phyloP scores from a whole-genome alignment of 106 monocot species.

The Ottelia alismoides region DNA sequence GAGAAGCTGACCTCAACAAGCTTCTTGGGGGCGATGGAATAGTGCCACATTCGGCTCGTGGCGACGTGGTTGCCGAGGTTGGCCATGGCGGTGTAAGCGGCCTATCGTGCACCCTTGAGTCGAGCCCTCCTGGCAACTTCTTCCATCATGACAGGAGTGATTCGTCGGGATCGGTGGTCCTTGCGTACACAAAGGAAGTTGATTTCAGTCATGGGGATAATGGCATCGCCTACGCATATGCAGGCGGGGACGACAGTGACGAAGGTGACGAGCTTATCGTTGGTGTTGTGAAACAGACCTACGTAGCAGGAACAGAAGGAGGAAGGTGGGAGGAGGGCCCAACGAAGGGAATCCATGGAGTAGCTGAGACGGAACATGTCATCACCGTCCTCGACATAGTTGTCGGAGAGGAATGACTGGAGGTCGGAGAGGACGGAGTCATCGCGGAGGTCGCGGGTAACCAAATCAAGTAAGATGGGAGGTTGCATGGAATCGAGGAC shows the following conservation, averaged over 20 bases:
- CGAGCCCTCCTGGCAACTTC: constrained; percentile 13
- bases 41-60: constrained; percentile 10
- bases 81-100: constrained; percentile 13
- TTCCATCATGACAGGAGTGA: constrained; percentile 16
- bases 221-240: constrained; percentile 38
- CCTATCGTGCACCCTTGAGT: constrained; percentile 9
- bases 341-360: constrained; percentile 61
- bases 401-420: constrained; percentile 52
- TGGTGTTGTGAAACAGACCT: constrained; percentile 45
- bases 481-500: constrained; percentile 76
- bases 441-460: constrained; percentile 60
- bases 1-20: constrained; percentile 16
- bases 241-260: constrained; percentile 68
- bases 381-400: constrained; percentile 94
- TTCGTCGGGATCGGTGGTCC: constrained; percentile 9
- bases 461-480: constrained; percentile 67
- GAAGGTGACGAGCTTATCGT: constrained; percentile 78
- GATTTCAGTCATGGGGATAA: constrained; percentile 9
- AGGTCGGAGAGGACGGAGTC: constrained; percentile 43
- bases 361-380: constrained; percentile 93
- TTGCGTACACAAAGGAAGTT: constrained; percentile 18
- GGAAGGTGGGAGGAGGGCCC: constrained; percentile 75
- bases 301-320: constrained; percentile 68
- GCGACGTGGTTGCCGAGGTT: constrained; percentile 11
- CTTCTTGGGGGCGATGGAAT: constrained; percentile 12